phyloP scores from a whole-genome alignment of 2,329 filamentous ascomycete genomes.

The Clarireedia homoeocarpa region DNA sequence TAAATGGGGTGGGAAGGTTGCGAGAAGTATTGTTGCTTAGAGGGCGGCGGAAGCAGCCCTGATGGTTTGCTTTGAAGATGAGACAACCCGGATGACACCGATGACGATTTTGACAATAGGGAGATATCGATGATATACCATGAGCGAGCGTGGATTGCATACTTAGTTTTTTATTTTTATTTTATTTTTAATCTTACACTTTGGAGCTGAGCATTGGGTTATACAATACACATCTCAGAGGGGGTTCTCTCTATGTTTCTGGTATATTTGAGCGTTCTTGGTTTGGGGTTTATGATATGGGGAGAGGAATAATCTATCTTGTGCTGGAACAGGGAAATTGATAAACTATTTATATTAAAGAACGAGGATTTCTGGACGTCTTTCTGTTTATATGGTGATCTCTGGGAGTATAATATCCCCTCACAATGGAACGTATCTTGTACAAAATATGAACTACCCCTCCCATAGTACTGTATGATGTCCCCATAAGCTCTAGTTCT shows the following conservation, averaged over 20 bases:
- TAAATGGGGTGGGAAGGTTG: slow-evolving; percentile 24
- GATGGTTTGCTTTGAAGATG: neutral
- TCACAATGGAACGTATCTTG: too few relatives aligned
- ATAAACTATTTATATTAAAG: neutral
- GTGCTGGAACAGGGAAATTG: neutral
- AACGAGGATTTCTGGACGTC: neutral
- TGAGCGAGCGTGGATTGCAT: neutral
- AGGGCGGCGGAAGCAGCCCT: neutral
- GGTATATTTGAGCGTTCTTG: neutral
- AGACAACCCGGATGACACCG: neutral
- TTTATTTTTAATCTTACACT: too few relatives aligned
- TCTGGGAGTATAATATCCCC: too few relatives aligned
- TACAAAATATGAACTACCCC: too few relatives aligned
- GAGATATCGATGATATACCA: neutral
- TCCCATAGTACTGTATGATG: too few relatives aligned
- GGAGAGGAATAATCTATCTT: neutral
- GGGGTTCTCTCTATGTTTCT: neutral
- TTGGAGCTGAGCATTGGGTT: neutral
- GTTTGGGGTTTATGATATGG: neutral
- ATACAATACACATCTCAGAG: neutral
- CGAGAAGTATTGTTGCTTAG: slow-evolving; percentile 22
- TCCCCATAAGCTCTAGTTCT: too few relatives aligned
- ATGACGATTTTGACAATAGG: neutral
- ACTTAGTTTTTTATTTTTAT: neutral
- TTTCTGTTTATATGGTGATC: too few relatives aligned